Evolutionary conservation across 495 filamentous ascomycete species (phyloP).

Genomic region (Staphylotrichum longicolle): DNA sequence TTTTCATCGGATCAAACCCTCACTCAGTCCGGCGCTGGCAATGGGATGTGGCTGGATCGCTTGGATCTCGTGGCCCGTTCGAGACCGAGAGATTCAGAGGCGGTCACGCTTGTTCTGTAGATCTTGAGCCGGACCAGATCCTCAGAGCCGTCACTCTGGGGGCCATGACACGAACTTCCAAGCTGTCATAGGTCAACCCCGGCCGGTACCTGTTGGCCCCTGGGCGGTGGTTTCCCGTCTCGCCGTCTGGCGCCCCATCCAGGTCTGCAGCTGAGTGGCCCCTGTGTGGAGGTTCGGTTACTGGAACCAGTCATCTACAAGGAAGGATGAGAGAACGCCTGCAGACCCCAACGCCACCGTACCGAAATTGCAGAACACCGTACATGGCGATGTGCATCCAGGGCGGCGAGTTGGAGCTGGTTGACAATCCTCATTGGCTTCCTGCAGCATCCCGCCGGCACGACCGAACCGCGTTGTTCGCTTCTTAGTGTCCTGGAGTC

Average conservation of each 20-base stretch:
- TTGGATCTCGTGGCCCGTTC: not conserved
- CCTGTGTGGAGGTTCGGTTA: not conserved
- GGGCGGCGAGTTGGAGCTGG: not conserved
- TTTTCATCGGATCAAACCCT: not conserved
- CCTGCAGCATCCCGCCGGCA: not conserved
- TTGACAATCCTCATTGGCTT: not conserved
- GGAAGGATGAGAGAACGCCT: not conserved
- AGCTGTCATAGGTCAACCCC: too few species aligned
- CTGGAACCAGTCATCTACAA: not conserved
- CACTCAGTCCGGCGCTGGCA: too few species aligned
- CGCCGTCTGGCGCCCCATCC: not conserved
- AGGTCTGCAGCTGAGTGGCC: not conserved
- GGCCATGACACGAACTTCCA: too few species aligned
- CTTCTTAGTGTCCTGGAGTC: not conserved
- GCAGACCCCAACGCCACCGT: not conserved
- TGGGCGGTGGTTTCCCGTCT: too few species aligned
- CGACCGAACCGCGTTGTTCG: not conserved
- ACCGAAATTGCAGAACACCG: constrained; percentile 13
- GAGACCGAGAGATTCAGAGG: too few species aligned
- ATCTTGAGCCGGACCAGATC: too few species aligned
- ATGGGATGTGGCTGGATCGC: too few species aligned
- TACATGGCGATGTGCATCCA: constrained; percentile 5
- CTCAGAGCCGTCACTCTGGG: too few species aligned
- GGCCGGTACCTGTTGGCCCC: too few species aligned
- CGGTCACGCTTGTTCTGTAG: too few species aligned